Conservation (phyloP, 2,329 filamentous ascomycete species). For the Hortaea werneckii region DNA sequence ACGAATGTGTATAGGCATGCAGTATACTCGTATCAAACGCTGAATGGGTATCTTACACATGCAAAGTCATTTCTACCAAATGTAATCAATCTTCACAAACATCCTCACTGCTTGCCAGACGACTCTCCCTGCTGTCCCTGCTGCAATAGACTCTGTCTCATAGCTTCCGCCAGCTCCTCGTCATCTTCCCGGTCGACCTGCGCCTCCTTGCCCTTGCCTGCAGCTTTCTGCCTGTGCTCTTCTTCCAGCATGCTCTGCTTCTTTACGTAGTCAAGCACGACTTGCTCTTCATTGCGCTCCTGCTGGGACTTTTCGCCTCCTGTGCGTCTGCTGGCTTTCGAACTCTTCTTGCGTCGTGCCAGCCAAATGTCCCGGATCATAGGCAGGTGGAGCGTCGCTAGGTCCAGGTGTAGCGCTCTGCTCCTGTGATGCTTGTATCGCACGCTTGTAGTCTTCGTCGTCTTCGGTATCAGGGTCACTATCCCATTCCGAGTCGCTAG, state of each 20-base stretch:
- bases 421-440: conserved; percentile 3
- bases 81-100: too few species aligned
- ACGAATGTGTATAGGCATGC: not conserved
- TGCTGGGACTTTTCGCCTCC: conserved; percentile 19
- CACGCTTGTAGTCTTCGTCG: conserved; percentile 14
- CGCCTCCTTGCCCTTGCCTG: conserved; percentile 4
- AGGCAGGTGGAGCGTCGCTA: conserved; percentile 9
- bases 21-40: not conserved
- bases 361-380: conserved; percentile 18
- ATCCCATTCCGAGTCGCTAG: conserved; percentile 10
- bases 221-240: conserved; percentile 29
- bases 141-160: conserved; percentile 45
- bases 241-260: conserved; percentile 66
- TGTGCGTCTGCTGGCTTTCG: not conserved
- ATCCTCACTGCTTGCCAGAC: not conserved
- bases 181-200: conserved; percentile 8
- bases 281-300: conserved; percentile 54
- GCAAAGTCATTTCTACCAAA: too few species aligned
- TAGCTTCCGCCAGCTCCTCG: conserved; percentile 46
- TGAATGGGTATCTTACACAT: not conserved
- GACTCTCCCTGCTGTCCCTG: not conserved
- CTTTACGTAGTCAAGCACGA: conserved; percentile 66
- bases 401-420: conserved; percentile 3
- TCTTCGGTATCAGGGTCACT: conserved; percentile 12
- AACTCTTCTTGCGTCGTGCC: conserved; percentile 19